Base-by-base conservation (phyloP, 1,139 yeast species). In the Scheffersomyces parashehatae region DNA sequence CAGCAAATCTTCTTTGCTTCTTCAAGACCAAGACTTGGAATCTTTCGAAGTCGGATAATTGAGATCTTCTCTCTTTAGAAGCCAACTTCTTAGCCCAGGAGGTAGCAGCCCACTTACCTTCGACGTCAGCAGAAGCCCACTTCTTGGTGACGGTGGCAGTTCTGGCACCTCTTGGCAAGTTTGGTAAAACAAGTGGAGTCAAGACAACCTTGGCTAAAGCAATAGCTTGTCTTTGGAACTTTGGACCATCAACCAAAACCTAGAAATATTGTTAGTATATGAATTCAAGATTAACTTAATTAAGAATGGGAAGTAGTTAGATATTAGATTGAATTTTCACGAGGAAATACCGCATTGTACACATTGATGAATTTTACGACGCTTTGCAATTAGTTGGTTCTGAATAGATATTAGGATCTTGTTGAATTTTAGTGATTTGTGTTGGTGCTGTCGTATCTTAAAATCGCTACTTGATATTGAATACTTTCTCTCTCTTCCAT, bases 11-110 rank as follows among this genome's bases (percentile, higher is more conserved):
- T 80, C 89, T 89, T 83, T 91, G 97, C 85, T 90, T 93, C 88
- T 88, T 91, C 75, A 89, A 85, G 64, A 89, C 95, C 75, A 88
- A 73, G 65, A 91, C 99, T 83, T 93, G 97, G 97, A 93, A 93
- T 85, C 99, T 91, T 83, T 93, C 97, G 68, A 93, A 93, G 79
- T 93, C 99, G 63, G 93, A 72, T 73, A 95, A 86, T 70, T 85
- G 79, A 65, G 95, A 76, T 83, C 99, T 88, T 77, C 85, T 89
- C 77, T 87, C 84, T 77, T 87, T 89, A 75, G 88, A 85, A 69
- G 95, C 97, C 68, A 93, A 85, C 83, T 89, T 90, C 88, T 93
- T 88, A 69, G 98, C 97, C 97, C 97, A 90, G 48, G 96, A 71
- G 59, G 98, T 81, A 65, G 87, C 80, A 62, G 87, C 83, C 98